phyloP scores from a whole-genome alignment of 495 filamentous ascomycete genomes.

The Lasiosphaeria hispida region DNA sequence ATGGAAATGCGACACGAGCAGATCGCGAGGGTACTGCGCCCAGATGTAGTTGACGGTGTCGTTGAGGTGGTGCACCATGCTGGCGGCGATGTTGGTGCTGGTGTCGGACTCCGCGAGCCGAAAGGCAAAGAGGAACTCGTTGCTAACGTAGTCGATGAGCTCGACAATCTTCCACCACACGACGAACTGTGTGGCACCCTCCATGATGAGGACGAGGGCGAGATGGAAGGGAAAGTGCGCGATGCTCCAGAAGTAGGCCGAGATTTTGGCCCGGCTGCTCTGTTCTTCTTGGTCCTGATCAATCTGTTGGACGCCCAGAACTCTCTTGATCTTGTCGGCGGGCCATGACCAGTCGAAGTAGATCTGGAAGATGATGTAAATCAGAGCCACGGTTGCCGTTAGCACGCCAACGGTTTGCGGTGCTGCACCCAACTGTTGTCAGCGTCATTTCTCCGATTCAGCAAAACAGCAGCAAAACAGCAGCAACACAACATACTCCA shows the following conservation, averaged over 20 bases:
- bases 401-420: background rate
- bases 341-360: slow-evolving; percentile 13
- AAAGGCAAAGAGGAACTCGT: background rate
- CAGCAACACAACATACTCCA: too few relatives aligned
- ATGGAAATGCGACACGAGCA: background rate
- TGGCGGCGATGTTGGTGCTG: background rate
- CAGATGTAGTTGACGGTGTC: background rate
- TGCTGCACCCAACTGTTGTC: too few relatives aligned
- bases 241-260: slow-evolving; percentile 1
- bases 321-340: background rate
- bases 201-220: background rate
- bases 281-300: too few relatives aligned
- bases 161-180: slow-evolving; percentile 8
- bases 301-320: too few relatives aligned
- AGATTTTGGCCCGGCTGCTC: background rate
- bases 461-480: too few relatives aligned
- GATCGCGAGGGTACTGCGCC: background rate
- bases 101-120: background rate
- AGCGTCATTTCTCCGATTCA: too few relatives aligned
- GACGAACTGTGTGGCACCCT: slow-evolving; percentile 7
- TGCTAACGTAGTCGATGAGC: background rate
- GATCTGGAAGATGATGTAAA: slow-evolving; percentile 13
- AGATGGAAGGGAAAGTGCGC: slow-evolving; percentile 13
- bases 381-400: background rate
- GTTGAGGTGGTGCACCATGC: background rate